phyloP scores from a whole-genome alignment of 1,284 basidiomycete species.

The Coniophora puteana region DNA sequence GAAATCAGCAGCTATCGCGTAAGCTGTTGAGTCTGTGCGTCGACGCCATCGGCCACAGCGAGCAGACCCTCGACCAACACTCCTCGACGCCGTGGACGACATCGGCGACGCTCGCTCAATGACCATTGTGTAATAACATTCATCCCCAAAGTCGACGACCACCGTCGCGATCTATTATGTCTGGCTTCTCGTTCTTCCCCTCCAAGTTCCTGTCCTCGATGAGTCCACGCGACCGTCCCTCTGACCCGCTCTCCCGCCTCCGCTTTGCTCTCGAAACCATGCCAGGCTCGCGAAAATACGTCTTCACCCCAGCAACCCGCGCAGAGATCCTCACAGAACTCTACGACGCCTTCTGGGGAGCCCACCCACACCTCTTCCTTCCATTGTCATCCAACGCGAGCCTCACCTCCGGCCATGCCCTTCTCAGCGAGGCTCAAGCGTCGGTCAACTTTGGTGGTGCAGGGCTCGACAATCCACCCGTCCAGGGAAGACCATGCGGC shows the following conservation, averaged over 20 bases:
- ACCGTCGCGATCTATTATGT: constrained; percentile 40
- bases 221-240: constrained; percentile 47
- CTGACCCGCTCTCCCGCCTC: constrained; percentile 64
- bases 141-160: no score
- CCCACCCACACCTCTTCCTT: constrained; percentile 65
- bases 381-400: constrained; percentile 57
- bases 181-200: constrained; percentile 39
- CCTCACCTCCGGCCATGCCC: constrained; percentile 54
- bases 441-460: constrained; percentile 51
- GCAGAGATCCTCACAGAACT: constrained; percentile 76
- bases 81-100: no score
- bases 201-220: constrained; percentile 47
- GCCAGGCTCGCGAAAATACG: constrained; percentile 71
- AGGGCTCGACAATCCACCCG: constrained; percentile 50
- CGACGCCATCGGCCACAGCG: no score
- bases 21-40: no score
- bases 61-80: no score
- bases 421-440: constrained; percentile 65
- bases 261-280: constrained; percentile 74
- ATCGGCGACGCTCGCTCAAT: no score
- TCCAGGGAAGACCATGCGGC: constrained; percentile 67
- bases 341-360: constrained; percentile 77
- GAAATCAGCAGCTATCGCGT: no score
- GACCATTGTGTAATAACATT: no score
- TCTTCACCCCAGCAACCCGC: constrained; percentile 65